phyloP scores from a whole-genome alignment of 805 yeast species.

The Suhomyces kilbournensis region DNA sequence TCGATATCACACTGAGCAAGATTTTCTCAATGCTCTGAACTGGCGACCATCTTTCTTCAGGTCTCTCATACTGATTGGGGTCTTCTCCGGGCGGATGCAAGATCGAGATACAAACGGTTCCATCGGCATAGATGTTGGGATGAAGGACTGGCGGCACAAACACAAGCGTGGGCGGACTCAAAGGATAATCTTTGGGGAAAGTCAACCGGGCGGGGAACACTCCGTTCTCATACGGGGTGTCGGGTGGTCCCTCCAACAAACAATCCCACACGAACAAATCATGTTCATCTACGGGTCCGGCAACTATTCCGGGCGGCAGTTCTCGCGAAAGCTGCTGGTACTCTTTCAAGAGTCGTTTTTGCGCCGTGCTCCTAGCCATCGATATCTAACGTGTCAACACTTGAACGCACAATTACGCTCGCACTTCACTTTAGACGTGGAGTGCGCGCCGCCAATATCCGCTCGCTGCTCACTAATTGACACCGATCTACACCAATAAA shows the following conservation, averaged over 20 bases:
- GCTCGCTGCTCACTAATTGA: background rate
- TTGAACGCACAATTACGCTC: no score
- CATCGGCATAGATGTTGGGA: constrained; percentile 92
- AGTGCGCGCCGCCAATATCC: background rate
- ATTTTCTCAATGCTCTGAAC: constrained; percentile 98
- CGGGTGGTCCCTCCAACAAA: constrained; percentile 77
- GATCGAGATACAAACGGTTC: constrained; percentile 93
- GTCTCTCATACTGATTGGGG: constrained; percentile 91
- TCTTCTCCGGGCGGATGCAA: constrained; percentile 97
- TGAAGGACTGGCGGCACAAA: constrained; percentile 83
- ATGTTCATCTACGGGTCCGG: constrained; percentile 81
- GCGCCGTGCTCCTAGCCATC: constrained; percentile 58
- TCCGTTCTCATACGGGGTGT: constrained; percentile 83
- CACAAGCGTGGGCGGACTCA: constrained; percentile 73
- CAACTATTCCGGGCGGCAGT: constrained; percentile 93
- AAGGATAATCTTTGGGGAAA: constrained; percentile 79
- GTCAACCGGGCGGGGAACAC: constrained; percentile 73
- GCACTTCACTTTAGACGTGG: no score
- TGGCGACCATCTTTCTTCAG: constrained; percentile 98
- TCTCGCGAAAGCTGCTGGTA: constrained; percentile 81
- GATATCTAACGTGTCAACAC: no score
- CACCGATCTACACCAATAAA: no score
- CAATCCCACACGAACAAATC: constrained; percentile 83
- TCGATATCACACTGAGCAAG: constrained; percentile 84
- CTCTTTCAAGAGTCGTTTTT: constrained; percentile 81